Percentiles rank a stretch among this genome's conserved stretches.
These are phyloP conservation scores for Phytophthora cryptogea DNA, from an alignment of 352 stramenopile genomes.

Conservation along the genomic window DNA sequence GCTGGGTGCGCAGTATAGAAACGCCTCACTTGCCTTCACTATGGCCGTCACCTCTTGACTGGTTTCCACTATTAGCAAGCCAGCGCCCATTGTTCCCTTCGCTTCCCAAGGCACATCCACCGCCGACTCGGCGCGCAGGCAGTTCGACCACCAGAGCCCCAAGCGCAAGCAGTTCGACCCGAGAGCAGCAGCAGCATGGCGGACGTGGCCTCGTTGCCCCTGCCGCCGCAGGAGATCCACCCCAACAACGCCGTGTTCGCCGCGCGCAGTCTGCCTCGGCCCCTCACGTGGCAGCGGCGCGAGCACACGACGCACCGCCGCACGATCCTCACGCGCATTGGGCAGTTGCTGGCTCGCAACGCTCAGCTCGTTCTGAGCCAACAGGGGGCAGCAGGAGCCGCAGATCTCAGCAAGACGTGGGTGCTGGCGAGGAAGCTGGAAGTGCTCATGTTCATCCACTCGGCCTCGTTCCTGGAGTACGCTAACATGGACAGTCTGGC, in stretches of 20 bases:
- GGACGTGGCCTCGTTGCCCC: conserved; percentile 32
- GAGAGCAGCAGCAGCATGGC: conserved; percentile 13
- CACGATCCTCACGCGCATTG: conserved; percentile 70
- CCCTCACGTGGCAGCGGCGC: conserved; percentile 81
- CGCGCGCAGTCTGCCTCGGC: conserved; percentile 64
- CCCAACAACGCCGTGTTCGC: conserved; percentile 82
- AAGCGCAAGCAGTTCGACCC: too few relatives aligned
- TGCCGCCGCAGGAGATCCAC: conserved; percentile 63
- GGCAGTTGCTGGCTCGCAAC: conserved; percentile 62
- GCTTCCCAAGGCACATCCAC: conserved; percentile 10
- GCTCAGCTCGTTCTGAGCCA: conserved; percentile 48
- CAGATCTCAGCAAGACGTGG: conserved; percentile 59
- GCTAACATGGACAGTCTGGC: conserved; percentile 78
- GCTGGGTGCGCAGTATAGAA: background rate
- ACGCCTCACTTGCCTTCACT: conserved; percentile 9
- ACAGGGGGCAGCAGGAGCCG: conserved; percentile 7
- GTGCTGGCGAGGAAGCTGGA: conserved; percentile 81
- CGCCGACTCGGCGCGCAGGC: conserved; percentile 16
- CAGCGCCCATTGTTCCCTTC: conserved; percentile 7
- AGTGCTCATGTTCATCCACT: conserved; percentile 84
- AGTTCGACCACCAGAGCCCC: conserved; percentile 3
- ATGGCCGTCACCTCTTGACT: background rate
- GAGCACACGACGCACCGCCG: conserved; percentile 74
- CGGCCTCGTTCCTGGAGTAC: conserved; percentile 82
- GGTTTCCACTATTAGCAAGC: background rate